Evolutionary conservation across 2,329 filamentous ascomycete genomes (phyloP).

Genomic region (Fusarium solani-melongenae): DNA sequence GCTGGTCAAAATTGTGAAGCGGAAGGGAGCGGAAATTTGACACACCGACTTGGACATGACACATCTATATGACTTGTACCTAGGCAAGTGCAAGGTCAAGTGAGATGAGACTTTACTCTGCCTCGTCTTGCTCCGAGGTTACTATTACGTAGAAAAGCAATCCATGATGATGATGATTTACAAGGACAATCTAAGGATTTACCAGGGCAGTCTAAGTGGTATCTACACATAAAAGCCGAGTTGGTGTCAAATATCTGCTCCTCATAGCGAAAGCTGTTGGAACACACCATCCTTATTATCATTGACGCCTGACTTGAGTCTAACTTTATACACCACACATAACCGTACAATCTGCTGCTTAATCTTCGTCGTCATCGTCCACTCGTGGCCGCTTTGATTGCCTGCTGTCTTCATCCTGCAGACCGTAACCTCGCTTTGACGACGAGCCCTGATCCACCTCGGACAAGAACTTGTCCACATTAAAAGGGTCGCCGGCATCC

Average conservation of each 20-base stretch:
- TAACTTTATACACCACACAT: slow-evolving; percentile 35
- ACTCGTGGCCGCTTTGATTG: slow-evolving; percentile 80
- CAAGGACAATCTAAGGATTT: background rate
- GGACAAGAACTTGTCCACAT: slow-evolving; percentile 91
- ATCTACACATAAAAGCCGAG: background rate
- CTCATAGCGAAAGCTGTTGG: background rate
- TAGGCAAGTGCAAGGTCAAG: background rate
- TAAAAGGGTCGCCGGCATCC: slow-evolving; percentile 86
- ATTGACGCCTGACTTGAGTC: slow-evolving; percentile 38
- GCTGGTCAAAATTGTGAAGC: slow-evolving; percentile 15
- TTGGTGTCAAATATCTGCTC: background rate
- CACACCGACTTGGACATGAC: background rate
- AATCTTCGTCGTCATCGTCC: slow-evolving; percentile 67
- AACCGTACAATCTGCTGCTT: slow-evolving; percentile 14
- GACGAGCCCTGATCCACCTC: slow-evolving; percentile 76
- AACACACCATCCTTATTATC: slow-evolving; percentile 8
- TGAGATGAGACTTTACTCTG: background rate
- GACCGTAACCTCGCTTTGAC: slow-evolving; percentile 79
- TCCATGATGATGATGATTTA: background rate
- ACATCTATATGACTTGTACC: background rate
- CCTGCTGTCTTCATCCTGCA: slow-evolving; percentile 73
- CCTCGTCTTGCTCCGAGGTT: background rate
- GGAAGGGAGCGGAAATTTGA: background rate
- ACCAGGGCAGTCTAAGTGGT: background rate
- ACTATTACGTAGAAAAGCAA: background rate